Conservation (phyloP, 176 grass and related monocot genomes). For the Oryza longistaminata region DNA sequence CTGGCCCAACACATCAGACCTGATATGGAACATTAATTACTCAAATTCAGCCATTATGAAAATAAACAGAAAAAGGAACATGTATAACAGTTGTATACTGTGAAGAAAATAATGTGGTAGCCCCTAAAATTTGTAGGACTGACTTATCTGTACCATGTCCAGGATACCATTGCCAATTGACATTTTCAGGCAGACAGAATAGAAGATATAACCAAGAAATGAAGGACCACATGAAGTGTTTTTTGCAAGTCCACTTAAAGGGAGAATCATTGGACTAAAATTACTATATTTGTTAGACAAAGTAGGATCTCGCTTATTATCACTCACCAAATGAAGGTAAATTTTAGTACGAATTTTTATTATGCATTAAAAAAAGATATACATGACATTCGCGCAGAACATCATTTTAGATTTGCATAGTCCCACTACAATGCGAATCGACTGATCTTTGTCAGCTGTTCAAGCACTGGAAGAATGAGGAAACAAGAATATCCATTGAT, state of each 20-base stretch:
- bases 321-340: not conserved
- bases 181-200: slow-evolving; percentile 6
- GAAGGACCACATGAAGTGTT: not conserved
- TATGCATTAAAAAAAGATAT: not conserved
- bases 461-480: not conserved
- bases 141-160: slow-evolving; percentile 18
- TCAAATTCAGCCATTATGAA: not conserved
- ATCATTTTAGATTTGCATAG: not conserved
- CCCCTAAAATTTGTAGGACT: not conserved
- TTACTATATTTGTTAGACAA: slow-evolving; percentile 21
- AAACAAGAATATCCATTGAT: not conserved
- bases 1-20: slow-evolving; percentile 96
- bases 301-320: not conserved
- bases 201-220: slow-evolving; percentile 3
- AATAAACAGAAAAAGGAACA: slow-evolving; percentile 16
- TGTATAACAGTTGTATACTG: not conserved
- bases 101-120: slow-evolving; percentile 11
- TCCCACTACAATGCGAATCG: not conserved
- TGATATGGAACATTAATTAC: slow-evolving; percentile 41
- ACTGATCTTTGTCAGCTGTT: slow-evolving; percentile 19
- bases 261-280: not conserved
- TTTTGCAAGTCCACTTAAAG: slow-evolving; percentile 10
- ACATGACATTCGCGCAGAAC: not conserved
- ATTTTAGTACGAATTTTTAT: not conserved
- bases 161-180: not conserved